Conservation (phyloP, 1,139 yeast species). For the Candida sanyaensis region DNA sequence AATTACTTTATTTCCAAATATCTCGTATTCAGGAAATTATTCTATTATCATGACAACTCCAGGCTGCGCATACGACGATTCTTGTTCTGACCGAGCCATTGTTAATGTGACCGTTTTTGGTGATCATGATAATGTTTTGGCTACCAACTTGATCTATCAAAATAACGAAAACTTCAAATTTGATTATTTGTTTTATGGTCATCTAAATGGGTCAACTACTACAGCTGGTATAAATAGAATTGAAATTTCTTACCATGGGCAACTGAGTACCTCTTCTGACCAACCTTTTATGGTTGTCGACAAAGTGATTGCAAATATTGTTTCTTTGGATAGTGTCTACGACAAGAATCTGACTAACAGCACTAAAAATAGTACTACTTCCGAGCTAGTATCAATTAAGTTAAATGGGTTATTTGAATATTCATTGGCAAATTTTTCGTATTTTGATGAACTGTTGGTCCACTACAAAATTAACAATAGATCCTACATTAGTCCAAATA, state of each 20-base stretch:
- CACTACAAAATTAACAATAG: constrained; percentile 28
- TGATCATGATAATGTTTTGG: constrained; percentile 45
- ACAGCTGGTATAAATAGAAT: constrained; percentile 50
- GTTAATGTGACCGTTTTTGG: constrained; percentile 72
- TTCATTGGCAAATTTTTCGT: constrained; percentile 67
- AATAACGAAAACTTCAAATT: constrained; percentile 79
- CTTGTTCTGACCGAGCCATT: constrained; percentile 72
- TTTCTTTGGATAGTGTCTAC: constrained; percentile 47
- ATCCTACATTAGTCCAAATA: constrained; percentile 29
- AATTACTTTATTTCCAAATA: constrained; percentile 67
- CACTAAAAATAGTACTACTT: constrained; percentile 21
- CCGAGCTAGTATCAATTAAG: constrained; percentile 28
- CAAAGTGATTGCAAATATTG: constrained; percentile 58
- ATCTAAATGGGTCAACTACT: constrained; percentile 50
- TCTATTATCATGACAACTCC: constrained; percentile 78
- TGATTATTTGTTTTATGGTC: constrained; percentile 75
- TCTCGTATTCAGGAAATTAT: constrained; percentile 75
- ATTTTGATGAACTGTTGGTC: constrained; percentile 34
- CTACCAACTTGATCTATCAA: constrained; percentile 59
- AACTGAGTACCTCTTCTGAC: constrained; percentile 26
- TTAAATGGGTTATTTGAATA: constrained; percentile 84
- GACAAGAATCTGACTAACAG: constrained; percentile 31
- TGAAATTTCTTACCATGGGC: constrained; percentile 40
- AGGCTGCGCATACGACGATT: constrained; percentile 71
- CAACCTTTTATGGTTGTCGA: constrained; percentile 69